phyloP scores from a whole-genome alignment of 164 flowering plant genomes.

The Paratinospora sagittata region DNA sequence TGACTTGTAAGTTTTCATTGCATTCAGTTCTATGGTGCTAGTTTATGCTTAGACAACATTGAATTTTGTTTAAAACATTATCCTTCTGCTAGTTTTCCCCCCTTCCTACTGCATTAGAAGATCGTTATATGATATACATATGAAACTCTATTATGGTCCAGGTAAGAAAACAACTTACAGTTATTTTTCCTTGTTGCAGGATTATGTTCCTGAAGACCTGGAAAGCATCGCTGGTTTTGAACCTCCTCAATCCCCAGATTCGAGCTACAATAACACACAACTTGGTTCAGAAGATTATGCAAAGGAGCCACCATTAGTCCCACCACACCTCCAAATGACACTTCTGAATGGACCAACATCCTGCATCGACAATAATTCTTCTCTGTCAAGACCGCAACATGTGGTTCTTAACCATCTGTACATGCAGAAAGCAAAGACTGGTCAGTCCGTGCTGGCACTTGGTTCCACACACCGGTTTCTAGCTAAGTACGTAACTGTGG shows the following conservation, averaged over 20 bases:
- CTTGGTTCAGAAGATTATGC: conserved; percentile 70
- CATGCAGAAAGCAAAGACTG: conserved; percentile 70
- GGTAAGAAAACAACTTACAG: no score
- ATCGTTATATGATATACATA: background rate
- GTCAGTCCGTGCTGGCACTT: conserved; percentile 81
- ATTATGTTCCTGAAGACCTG: conserved; percentile 77
- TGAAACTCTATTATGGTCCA: no score
- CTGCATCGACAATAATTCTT: conserved; percentile 40
- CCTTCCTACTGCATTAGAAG: no score
- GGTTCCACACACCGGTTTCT: conserved; percentile 74
- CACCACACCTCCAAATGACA: conserved; percentile 77
- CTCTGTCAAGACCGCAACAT: conserved; percentile 55
- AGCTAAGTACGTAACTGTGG: conserved; percentile 83
- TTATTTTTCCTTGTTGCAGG: conserved; percentile 59
- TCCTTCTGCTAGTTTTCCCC: no score
- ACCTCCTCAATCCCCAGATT: conserved; percentile 87
- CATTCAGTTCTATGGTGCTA: no score
- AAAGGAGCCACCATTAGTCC: conserved; percentile 87
- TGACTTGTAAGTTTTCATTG: no score
- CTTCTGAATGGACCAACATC: conserved; percentile 60
- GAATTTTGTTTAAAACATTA: no score
- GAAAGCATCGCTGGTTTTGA: conserved; percentile 87
- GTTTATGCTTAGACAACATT: no score
- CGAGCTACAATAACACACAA: conserved; percentile 59
- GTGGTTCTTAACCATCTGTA: conserved; percentile 90